Evolutionary conservation across 495 filamentous ascomycete genomes (phyloP), one percentile per base, ranked within the genome.

Genomic region (Penicillium herquei): DNA sequence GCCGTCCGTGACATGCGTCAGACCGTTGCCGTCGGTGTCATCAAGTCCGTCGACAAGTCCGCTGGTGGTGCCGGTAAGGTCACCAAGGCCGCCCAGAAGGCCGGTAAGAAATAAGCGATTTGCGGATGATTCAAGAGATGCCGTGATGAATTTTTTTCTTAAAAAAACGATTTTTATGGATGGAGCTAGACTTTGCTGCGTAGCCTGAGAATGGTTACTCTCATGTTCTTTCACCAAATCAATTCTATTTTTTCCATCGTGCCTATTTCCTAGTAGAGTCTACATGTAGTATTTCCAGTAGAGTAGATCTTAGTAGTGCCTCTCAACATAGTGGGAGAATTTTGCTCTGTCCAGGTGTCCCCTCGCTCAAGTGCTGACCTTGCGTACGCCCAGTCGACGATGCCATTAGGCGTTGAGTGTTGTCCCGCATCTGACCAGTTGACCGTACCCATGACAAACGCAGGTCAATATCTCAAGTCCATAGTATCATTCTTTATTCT

Each of bases 11-110:
- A 78, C 62, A 87, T 88, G 82, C 81, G 86, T 69, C 88, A 96
- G 72, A 96, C 93, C 74, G 93, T 97, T 59, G 94, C 93, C 59
- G 94, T 98, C 78, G 93, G 93, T 84, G 93, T 95, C 78, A 91
- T 95, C 81, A 91, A 91, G 81, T 82, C 81, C 65, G 91, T 94
- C 64, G 81, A 79, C 72, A 96, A 96, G 88, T 70, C 80, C 64
- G 85, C 83, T 73, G 76, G 64, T 56, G 80, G 77, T 64, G 67
- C 78, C 55, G 85, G 84, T 54, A 91, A 91, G 81, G 89, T 91
- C 72, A 90, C 87, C 76, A 89, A 88, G 72, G 83, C 84, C 62
- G 84, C 83, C 70, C 70, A 78, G 69, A 87, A 86, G 78, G 84
- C 81, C 69, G 76, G 73, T 63, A 87, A 87, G 84, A 87, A 87